Conservation (phyloP, 1,284 basidiomycete genomes). For the Anthracocystis panici-leucophaei region DNA sequence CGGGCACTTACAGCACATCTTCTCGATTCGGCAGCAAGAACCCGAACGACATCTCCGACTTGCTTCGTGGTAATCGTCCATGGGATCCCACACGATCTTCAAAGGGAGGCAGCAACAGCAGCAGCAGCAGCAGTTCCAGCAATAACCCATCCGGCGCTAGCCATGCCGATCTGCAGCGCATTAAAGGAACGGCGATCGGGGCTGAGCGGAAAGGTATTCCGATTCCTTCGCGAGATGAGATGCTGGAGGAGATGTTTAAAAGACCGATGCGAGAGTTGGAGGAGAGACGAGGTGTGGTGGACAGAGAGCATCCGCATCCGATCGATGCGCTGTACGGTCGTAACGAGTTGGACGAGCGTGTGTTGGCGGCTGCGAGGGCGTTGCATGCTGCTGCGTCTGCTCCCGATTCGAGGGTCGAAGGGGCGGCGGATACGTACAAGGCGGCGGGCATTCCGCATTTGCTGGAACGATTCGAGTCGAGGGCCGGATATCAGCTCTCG, state of each 20-base stretch:
- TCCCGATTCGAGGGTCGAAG: constrained; percentile 1
- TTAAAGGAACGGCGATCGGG: constrained; percentile 48
- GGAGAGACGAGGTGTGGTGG: constrained; percentile 29
- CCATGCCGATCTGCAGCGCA: constrained; percentile 43
- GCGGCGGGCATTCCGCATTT: constrained; percentile 31
- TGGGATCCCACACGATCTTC: constrained; percentile 18
- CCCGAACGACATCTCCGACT: constrained; percentile 54
- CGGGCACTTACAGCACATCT: constrained; percentile 27
- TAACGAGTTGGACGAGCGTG: constrained; percentile 61
- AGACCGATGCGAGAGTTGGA: constrained; percentile 45
- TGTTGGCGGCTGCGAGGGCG: constrained; percentile 53
- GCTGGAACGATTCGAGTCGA: constrained; percentile 35
- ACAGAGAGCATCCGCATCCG: constrained; percentile 58
- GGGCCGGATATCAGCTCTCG: constrained; percentile 53
- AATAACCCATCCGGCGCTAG: background rate
- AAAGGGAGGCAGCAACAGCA: constrained; percentile 2
- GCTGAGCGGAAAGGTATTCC: constrained; percentile 44
- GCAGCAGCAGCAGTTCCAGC: constrained; percentile 6
- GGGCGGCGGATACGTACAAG: constrained; percentile 19
- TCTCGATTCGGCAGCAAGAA: constrained; percentile 40
- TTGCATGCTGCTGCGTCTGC: constrained; percentile 32
- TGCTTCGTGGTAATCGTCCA: constrained; percentile 36
- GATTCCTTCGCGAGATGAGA: constrained; percentile 49
- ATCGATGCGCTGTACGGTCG: constrained; percentile 57
- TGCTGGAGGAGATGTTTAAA: constrained; percentile 55